A percentile compares a stretch with the other conserved stretches of the same genome.
Evolutionary conservation across 768 basidiomycete genomes (phyloP).

Genomic region (Lactarius trivialis): DNA sequence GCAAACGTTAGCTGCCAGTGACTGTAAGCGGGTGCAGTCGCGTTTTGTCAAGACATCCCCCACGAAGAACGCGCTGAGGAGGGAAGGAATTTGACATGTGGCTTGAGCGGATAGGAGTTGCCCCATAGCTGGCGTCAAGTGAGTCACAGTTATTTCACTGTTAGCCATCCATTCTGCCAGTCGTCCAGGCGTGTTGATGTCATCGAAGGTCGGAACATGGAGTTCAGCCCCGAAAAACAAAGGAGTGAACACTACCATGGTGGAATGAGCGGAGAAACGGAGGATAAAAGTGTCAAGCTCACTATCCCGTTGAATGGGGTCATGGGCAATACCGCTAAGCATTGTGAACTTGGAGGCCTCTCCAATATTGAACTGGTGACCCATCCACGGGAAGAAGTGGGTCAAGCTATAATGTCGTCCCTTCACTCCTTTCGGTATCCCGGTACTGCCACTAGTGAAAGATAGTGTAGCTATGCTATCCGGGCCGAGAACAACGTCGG

Average conservation of each 20-base stretch:
- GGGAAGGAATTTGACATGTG: constrained; percentile 73
- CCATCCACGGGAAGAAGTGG: constrained; percentile 99
- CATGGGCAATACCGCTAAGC: constrained; percentile 98
- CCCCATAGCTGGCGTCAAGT: constrained; percentile 98
- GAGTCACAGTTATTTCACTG: constrained; percentile 87
- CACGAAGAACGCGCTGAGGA: constrained; percentile 93
- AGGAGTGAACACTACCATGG: constrained; percentile 83
- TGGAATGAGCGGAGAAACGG: constrained; percentile 7
- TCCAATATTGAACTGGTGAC: constrained; percentile 69
- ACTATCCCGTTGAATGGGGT: constrained; percentile 99
- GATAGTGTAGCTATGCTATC: constrained; percentile 92
- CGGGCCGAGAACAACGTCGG: constrained; percentile 82
- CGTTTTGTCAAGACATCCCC: constrained; percentile 99
- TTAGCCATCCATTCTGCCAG: constrained; percentile 99
- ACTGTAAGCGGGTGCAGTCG: constrained; percentile 90
- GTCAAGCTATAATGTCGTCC: constrained; percentile 95
- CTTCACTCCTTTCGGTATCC: constrained; percentile 96
- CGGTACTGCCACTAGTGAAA: constrained; percentile 96
- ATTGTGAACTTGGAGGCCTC: constrained; percentile 87
- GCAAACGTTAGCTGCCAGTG: constrained; percentile 83
- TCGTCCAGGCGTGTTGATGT: constrained; percentile 93
- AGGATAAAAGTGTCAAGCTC: constrained; percentile 33
- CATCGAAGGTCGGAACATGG: constrained; percentile 93
- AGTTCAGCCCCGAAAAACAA: constrained; percentile 94
- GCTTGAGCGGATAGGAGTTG: constrained; percentile 92